Evolutionary conservation across 1,284 basidiomycete species (phyloP).

Genomic region (Puccinia horiana): DNA sequence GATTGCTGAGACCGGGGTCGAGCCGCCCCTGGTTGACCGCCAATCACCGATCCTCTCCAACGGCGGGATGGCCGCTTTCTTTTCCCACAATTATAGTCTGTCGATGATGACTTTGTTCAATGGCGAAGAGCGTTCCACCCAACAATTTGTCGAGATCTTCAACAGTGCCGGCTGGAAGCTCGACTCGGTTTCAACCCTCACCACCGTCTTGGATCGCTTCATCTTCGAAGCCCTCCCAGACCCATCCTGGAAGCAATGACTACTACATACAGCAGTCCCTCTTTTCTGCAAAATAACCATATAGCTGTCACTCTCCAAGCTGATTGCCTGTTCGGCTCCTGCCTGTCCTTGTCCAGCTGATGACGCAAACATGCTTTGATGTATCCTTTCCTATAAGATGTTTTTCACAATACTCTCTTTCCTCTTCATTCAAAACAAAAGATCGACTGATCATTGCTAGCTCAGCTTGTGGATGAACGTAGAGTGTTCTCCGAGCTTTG

Average conservation of each 20-base stretch:
- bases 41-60: not conserved
- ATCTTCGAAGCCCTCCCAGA: not conserved
- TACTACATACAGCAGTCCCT: too few species aligned
- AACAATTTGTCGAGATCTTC: not conserved
- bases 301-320: too few species aligned
- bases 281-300: too few species aligned
- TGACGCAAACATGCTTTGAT: too few species aligned
- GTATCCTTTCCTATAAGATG: too few species aligned
- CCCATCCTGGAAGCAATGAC: not conserved
- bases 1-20: not conserved
- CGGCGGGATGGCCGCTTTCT: not conserved
- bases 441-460: too few species aligned
- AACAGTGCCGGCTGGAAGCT: not conserved
- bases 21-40: not conserved
- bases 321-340: too few species aligned
- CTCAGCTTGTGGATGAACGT: too few species aligned
- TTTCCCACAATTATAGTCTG: not conserved
- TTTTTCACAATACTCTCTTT: too few species aligned
- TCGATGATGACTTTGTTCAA: constrained; percentile 9
- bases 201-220: not conserved
- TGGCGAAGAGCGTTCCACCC: not conserved
- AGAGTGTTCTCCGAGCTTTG: too few species aligned
- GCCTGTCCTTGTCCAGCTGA: too few species aligned
- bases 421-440: too few species aligned
- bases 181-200: not conserved